Evolutionary conservation across 73 alveolate genomes (phyloP).

Genomic region (Tetrahymena malaccensis): DNA sequence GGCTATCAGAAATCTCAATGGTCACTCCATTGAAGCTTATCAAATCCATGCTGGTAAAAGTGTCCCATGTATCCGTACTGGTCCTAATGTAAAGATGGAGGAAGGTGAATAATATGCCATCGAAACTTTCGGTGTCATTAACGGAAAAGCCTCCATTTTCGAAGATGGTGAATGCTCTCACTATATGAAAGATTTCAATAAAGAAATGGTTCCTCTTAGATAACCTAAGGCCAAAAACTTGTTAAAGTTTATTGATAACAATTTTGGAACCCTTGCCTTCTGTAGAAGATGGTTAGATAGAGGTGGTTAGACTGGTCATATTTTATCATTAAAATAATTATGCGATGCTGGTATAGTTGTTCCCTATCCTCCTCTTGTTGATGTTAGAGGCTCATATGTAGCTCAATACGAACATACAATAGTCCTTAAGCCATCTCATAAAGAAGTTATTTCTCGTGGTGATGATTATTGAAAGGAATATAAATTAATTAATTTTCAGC

Average conservation of each 20-base stretch:
- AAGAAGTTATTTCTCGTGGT: constrained; percentile 88
- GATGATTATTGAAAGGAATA: constrained; percentile 76
- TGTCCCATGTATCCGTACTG: constrained; percentile 94
- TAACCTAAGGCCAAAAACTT: constrained; percentile 83
- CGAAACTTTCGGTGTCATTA: constrained; percentile 93
- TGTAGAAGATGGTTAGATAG: constrained; percentile 92
- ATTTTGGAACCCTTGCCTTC: constrained; percentile 91
- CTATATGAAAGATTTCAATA: constrained; percentile 88
- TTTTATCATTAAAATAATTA: constrained; percentile 72
- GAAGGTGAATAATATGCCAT: constrained; percentile 98
- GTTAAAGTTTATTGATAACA: constrained; percentile 71
- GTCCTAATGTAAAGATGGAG: constrained; percentile 81
- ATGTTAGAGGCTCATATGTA: constrained; percentile 84
- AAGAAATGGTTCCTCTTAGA: constrained; percentile 79
- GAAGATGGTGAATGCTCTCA: constrained; percentile 93
- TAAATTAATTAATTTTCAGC: not conserved
- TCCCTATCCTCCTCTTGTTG: constrained; percentile 73
- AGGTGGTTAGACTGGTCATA: constrained; percentile 80
- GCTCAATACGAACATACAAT: constrained; percentile 92
- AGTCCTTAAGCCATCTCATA: constrained; percentile 84
- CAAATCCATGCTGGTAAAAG: constrained; percentile 97
- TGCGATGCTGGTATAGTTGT: constrained; percentile 82
- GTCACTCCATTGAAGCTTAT: constrained; percentile 90
- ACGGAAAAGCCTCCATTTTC: constrained; percentile 92
- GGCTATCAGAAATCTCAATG: constrained; percentile 88